Conservation (phyloP, 1,284 basidiomycete species). For the Mycosarcoma maydis region DNA sequence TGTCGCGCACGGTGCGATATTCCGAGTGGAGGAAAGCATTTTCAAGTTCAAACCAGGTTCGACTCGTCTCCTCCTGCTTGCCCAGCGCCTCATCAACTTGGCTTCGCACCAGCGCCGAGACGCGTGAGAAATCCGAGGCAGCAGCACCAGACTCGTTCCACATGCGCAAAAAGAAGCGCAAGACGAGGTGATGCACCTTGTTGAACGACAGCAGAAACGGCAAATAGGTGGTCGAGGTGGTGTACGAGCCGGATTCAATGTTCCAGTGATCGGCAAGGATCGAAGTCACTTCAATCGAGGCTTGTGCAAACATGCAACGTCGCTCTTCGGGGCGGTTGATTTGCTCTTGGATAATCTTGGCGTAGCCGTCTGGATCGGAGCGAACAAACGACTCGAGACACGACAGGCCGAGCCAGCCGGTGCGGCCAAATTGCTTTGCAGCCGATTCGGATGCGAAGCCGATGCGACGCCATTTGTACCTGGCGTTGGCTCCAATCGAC, state of each 20-base stretch:
- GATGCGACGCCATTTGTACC: slow-evolving; percentile 78
- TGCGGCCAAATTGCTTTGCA: slow-evolving; percentile 81
- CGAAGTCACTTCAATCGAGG: slow-evolving; percentile 86
- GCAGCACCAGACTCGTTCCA: slow-evolving; percentile 92
- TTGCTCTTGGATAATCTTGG: slow-evolving; percentile 87
- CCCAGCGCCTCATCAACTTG: slow-evolving; percentile 72
- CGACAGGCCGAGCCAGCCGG: slow-evolving; percentile 76
- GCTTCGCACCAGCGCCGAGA: slow-evolving; percentile 83
- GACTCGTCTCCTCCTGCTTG: slow-evolving; percentile 76
- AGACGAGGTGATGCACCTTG: slow-evolving; percentile 79
- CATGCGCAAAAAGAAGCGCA: slow-evolving; percentile 91
- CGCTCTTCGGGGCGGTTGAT: slow-evolving; percentile 79
- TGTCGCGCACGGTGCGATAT: slow-evolving; percentile 85
- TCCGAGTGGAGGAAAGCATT: slow-evolving; percentile 84
- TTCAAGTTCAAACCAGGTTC: slow-evolving; percentile 83
- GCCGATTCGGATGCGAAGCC: slow-evolving; percentile 84
- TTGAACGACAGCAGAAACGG: slow-evolving; percentile 89
- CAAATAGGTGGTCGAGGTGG: slow-evolving; percentile 83
- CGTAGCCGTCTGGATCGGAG: slow-evolving; percentile 80
- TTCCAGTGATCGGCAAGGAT: slow-evolving; percentile 60
- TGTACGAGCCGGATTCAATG: slow-evolving; percentile 71
- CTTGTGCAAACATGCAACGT: slow-evolving; percentile 85
- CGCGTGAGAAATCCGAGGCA: slow-evolving; percentile 74
- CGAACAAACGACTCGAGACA: slow-evolving; percentile 80
- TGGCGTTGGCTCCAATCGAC: slow-evolving; percentile 67